Evolutionary conservation across 2,329 filamentous ascomycete species (phyloP), one percentile per base, ranked within the genome.

Genomic region (Ophiostoma angusticollis): DNA sequence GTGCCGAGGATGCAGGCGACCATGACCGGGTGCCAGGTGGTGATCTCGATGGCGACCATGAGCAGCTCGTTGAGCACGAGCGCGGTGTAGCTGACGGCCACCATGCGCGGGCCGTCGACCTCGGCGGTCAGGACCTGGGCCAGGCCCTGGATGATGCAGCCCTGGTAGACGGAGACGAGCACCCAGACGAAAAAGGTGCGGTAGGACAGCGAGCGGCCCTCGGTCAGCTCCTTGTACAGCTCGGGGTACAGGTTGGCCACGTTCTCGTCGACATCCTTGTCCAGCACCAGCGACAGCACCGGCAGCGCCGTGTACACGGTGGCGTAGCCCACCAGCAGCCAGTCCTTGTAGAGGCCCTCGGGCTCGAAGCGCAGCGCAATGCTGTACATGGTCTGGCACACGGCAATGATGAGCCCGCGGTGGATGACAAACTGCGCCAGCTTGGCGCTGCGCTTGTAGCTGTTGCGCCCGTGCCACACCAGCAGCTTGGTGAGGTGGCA

Each of bases 381-480:
- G 56, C 84, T 93, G 65, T 89, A 98, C 70, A 98, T 86, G 1
- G 91, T 96, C 63, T 98, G 91, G 52, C 87, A 95, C 21, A 96
- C 86, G 39, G 77, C 80, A 53, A 98, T 93, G 53, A 98, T 94
- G 31, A 98, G 67, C 36, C 91, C 91, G 52, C 91, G 82, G 56
- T 98, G 93, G 52, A 98, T 98, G 52, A 98, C 89, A 59, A 98
- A 98, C 58, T 96, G 93, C 1, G 84, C 86, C 18, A 98, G 73
- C 62, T 98, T 98, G 21, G 91, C 91, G 43, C 78, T 85, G 32
- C 93, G 77, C 61, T 96, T 96, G 68, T 98, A 98, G 50, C 80
- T 89, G 62, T 98, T 98, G 23, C 93, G 78, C 1, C 91, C 91
- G 56, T 98, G 93, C 91, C 93, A 98, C 27, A 98, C 86, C n/a